A percentile compares a stretch with the other conserved stretches of the same genome.
phyloP scores from a whole-genome alignment of 202 grass and related monocot genomes.

The Cymbopogon flexuosus region DNA sequence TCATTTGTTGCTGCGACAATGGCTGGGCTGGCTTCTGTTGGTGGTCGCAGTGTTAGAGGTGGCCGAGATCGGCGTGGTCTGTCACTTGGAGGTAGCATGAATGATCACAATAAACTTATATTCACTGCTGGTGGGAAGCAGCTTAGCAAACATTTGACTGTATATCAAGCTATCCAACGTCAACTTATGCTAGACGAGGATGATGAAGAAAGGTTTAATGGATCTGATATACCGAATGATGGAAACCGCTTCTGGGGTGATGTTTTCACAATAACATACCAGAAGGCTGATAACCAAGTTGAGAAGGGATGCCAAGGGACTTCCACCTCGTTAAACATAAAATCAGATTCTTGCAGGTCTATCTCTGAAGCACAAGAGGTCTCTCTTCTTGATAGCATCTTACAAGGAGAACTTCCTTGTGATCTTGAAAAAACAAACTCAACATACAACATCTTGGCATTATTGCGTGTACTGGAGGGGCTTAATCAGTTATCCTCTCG shows the following conservation, averaged over 20 bases:
- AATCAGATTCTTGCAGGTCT: conserved; percentile 51
- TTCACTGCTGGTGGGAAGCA: conserved; percentile 78
- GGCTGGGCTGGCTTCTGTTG: conserved; percentile 82
- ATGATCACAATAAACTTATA: conserved; percentile 58
- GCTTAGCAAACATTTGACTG: conserved; percentile 75
- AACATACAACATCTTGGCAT: conserved; percentile 53
- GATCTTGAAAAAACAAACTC: conserved; percentile 55
- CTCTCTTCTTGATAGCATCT: conserved; percentile 81
- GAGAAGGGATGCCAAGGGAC: conserved; percentile 52
- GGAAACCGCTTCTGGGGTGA: conserved; percentile 83
- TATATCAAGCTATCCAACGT: conserved; percentile 90
- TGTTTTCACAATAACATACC: conserved; percentile 87
- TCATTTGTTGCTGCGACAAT: conserved; percentile 90
- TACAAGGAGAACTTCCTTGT: conserved; percentile 71
- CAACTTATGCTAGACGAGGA: conserved; percentile 79
- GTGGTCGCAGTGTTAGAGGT: conserved; percentile 62
- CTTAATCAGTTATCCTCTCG: conserved; percentile 51
- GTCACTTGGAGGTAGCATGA: conserved; percentile 45
- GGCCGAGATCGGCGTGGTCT: conserved; percentile 61
- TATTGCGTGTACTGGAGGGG: conserved; percentile 45
- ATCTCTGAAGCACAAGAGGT: conserved; percentile 36
- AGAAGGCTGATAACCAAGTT: conserved; percentile 65
- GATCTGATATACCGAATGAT: conserved; percentile 66
- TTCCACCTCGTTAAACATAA: conserved; percentile 52
- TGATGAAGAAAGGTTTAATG: conserved; percentile 77